phyloP scores from a whole-genome alignment of 2,329 filamentous ascomycete species.

The Plenodomus lindquistii region DNA sequence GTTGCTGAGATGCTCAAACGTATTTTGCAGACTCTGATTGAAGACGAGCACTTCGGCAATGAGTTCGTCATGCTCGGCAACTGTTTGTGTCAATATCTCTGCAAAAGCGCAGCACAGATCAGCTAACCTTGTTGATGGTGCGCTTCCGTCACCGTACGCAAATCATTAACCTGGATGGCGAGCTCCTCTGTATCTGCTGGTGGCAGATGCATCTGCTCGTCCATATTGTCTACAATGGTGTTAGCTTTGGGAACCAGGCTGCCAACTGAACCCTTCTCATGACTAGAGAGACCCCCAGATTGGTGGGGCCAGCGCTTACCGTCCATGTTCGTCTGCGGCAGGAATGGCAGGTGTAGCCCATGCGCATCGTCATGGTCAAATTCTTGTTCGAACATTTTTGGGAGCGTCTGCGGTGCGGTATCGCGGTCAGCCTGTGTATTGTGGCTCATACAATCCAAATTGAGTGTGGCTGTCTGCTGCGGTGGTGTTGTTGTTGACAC shows the following conservation, averaged over 20 bases:
- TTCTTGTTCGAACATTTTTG: neutral
- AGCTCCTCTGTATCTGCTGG: neutral
- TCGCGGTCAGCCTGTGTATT: neutral
- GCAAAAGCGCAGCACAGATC: neutral
- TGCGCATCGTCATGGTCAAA: neutral
- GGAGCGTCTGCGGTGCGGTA: neutral
- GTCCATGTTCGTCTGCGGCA: neutral
- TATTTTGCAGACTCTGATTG: neutral
- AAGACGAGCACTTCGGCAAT: constrained; percentile 3
- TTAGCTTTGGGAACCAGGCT: neutral
- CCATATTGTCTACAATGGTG: neutral
- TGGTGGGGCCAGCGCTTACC: constrained; percentile 1
- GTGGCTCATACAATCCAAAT: neutral
- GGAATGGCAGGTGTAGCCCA: neutral
- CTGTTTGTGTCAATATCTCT: constrained; percentile 1
- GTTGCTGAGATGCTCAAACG: constrained; percentile 67
- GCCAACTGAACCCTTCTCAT: no score
- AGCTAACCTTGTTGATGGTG: neutral
- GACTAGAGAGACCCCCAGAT: neutral
- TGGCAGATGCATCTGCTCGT: neutral
- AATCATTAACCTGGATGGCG: neutral
- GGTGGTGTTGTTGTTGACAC: constrained; percentile 5
- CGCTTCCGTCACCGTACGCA: neutral
- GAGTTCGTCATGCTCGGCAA: neutral
- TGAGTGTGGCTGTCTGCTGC: constrained; percentile 2